phyloP scores from a whole-genome alignment of 306 rosid species.

The Cicer pinnatifidum region DNA sequence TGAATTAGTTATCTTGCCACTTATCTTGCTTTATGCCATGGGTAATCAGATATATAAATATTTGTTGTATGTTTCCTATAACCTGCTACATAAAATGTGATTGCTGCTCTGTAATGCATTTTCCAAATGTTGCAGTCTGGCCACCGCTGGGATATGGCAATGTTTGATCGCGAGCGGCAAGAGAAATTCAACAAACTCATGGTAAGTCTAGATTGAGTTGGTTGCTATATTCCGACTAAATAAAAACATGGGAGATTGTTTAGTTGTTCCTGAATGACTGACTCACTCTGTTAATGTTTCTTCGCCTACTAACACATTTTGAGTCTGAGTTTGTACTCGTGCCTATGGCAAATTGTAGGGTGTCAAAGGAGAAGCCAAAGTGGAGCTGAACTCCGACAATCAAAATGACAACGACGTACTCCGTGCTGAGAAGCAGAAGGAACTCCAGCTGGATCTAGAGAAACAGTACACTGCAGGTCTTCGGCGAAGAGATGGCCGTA shows the following conservation, averaged over 20 bases:
- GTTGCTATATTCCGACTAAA: conserved; percentile 20
- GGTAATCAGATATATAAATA: neutral
- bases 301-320: conserved; percentile 90
- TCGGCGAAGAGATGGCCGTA: conserved; percentile 96
- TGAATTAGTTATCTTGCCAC: neutral
- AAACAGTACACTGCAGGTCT: conserved; percentile 97
- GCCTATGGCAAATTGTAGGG: conserved; percentile 99
- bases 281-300: conserved; percentile 50
- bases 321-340: conserved; percentile 99
- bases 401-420: conserved; percentile 53
- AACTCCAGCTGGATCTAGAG: conserved; percentile 92
- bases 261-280: conserved; percentile 55
- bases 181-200: conserved; percentile 99
- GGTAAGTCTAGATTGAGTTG: conserved; percentile 58
- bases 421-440: conserved; percentile 81
- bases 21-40: conserved; percentile 26
- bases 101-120: conserved; percentile 39
- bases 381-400: conserved; percentile 58
- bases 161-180: conserved; percentile 89
- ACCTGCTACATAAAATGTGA: conserved; percentile 41
- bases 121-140: conserved; percentile 63
- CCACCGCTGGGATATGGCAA: conserved; percentile 80
- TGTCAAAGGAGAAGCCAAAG: conserved; percentile 76
- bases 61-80: conserved; percentile 30
- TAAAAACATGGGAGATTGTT: conserved; percentile 35